A percentile compares a stretch with the other conserved stretches of the same genome.
Evolutionary conservation across 257 asterid genomes (phyloP).

Genomic region (Penstemon newberryi): DNA sequence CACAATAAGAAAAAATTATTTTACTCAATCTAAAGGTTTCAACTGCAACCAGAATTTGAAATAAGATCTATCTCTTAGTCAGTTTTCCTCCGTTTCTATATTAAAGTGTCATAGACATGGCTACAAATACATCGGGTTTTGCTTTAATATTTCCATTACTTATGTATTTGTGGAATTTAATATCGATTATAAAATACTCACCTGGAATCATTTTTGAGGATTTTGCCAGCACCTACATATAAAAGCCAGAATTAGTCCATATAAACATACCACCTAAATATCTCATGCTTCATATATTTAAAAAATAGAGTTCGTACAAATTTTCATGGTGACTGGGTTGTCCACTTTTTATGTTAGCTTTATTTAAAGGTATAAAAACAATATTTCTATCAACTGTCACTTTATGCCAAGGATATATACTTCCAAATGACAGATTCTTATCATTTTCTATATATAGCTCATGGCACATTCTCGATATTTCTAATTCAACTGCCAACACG

Average conservation of each 20-base stretch:
- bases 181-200: slow-evolving; percentile 34
- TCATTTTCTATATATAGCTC: neutral
- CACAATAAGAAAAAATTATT: neutral
- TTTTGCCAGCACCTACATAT: slow-evolving; percentile 80
- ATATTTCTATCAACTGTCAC: neutral
- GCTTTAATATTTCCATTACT: neutral
- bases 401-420: too few relatives aligned
- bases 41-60: neutral
- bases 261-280: neutral
- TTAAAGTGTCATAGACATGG: slow-evolving; percentile 10
- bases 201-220: slow-evolving; percentile 97
- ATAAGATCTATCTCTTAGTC: neutral
- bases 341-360: neutral
- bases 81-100: neutral
- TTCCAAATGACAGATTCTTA: neutral
- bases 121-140: neutral
- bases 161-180: neutral
- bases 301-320: neutral
- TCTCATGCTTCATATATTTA: neutral
- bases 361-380: neutral
- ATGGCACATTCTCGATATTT: neutral
- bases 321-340: neutral
- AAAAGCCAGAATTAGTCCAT: slow-evolving; percentile 31
- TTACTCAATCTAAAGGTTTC: neutral
- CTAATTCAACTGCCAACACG: neutral